Evolutionary conservation across 768 basidiomycete species (phyloP), one percentile per base, ranked within the genome.

Genomic region (Mycena belliarum): DNA sequence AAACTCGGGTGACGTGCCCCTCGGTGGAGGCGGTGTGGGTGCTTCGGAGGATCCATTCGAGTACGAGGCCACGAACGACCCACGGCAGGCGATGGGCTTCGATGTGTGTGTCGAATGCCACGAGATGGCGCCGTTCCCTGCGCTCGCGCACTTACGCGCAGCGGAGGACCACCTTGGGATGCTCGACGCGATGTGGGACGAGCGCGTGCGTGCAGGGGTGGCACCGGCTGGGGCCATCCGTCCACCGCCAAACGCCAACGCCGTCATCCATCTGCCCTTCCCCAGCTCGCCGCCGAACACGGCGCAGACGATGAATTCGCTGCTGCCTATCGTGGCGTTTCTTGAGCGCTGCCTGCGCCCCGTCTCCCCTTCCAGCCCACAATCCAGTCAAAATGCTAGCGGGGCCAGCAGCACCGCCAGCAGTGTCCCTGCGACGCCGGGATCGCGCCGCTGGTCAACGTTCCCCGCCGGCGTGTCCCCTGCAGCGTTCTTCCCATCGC

Each of bases 41-140:
- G 10, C 8, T 10, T 9, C 35, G 35, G 75, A 76, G 37, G 77
- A 79, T 59, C 76, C 76, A 10, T 81, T 82, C 66, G 72, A 76
- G 47, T 80, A 75, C 48, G 43, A 53, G 5, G 59, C 65, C 20
- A 79, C 76, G 37, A 82, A 82, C 61, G 70, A 76, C 55, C 79
- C 80, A 1, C 61, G 60, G 26, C 65, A 74, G n/a, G 86, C 85
- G 32, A 75, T 80, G 57, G 91, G 89, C 16, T 94, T 86, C 67
- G 88, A 93, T 66, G 83, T 96, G 41, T 95, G 92, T 69, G 82
- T 96, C 59, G 93, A 96, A 73, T 92, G 91, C 67, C 88, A 91
- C 66, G 91, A 95, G 62, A 75, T 83, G 32, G 90, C 91, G 2
- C 85, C 86, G 15, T 88, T 90, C 70, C 89, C 93, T 0, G 78